These are phyloP conservation scores for Periconia digitata DNA, from an alignment of 2,329 filamentous ascomycete genomes.

Conservation along the genomic window DNA sequence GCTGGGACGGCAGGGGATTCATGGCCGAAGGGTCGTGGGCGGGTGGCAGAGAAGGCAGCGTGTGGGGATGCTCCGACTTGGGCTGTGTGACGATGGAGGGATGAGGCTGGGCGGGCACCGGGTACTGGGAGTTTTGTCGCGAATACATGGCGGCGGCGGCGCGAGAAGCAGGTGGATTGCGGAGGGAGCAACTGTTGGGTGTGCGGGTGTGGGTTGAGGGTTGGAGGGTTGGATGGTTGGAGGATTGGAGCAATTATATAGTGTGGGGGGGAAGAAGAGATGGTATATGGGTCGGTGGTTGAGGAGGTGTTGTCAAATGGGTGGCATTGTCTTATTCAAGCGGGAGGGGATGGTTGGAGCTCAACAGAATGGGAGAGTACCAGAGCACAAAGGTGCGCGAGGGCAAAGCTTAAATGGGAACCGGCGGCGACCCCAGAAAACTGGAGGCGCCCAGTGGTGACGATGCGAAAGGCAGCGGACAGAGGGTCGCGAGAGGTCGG, in stretches of 20 bases:
- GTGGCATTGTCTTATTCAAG: neutral
- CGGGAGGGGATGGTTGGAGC: neutral
- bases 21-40: constrained; percentile 18
- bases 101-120: constrained; percentile 8
- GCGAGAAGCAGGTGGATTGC: too few species aligned
- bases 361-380: neutral
- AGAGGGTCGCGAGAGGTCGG: too few species aligned
- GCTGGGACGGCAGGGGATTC: constrained; percentile 11
- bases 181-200: too few species aligned
- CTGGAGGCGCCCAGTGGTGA: neutral
- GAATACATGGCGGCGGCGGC: constrained; percentile 23
- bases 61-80: constrained; percentile 15
- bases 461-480: too few species aligned
- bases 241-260: too few species aligned
- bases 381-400: neutral
- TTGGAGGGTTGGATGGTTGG: too few species aligned
- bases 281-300: neutral
- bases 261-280: neutral
- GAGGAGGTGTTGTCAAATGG: neutral
- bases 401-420: neutral
- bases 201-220: too few species aligned
- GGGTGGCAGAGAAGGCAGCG: constrained; percentile 9
- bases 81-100: constrained; percentile 10
- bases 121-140: constrained; percentile 22
- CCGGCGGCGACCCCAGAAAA: neutral